Conservation (phyloP, 192 early-diverging fungal genomes). For the Linderina pennispora region DNA sequence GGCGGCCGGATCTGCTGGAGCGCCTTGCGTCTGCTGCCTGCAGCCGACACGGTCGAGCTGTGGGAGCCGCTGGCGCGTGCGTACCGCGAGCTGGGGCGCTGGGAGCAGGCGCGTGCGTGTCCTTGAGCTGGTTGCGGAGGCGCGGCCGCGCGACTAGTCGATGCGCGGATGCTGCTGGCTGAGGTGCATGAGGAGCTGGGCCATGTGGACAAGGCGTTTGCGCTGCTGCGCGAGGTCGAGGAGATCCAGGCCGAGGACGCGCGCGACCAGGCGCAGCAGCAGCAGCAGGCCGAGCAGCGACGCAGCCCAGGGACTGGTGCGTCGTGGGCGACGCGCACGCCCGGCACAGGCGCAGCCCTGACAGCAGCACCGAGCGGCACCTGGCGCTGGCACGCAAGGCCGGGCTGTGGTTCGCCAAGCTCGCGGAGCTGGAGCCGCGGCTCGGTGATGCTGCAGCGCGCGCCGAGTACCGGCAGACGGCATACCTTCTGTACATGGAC, state of each 20-base stretch:
- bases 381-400: background rate
- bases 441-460: background rate
- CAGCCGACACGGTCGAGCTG: slow-evolving; percentile 21
- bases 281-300: background rate
- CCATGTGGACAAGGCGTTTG: slow-evolving; percentile 21
- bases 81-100: slow-evolving; percentile 52
- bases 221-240: slow-evolving; percentile 32
- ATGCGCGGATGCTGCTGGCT: slow-evolving; percentile 54
- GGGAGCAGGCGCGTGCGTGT: no score
- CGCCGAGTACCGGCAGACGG: slow-evolving; percentile 29
- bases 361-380: no score
- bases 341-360: no score
- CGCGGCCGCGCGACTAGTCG: no score
- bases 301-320: no score
- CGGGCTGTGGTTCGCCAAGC: background rate
- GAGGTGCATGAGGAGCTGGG: slow-evolving; percentile 62
- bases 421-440: background rate
- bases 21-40: no score
- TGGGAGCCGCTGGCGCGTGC: slow-evolving; percentile 59
- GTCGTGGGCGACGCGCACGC: no score
- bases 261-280: background rate
- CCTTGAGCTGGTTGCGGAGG: no score
- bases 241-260: slow-evolving; percentile 13
- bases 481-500: slow-evolving; percentile 24
- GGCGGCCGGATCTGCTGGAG: no score